Percentiles rank a stretch among this genome's conserved stretches.
These are phyloP conservation scores for Paulownia fortunei DNA, from an alignment of 257 asterid species.

Conservation along the genomic window DNA sequence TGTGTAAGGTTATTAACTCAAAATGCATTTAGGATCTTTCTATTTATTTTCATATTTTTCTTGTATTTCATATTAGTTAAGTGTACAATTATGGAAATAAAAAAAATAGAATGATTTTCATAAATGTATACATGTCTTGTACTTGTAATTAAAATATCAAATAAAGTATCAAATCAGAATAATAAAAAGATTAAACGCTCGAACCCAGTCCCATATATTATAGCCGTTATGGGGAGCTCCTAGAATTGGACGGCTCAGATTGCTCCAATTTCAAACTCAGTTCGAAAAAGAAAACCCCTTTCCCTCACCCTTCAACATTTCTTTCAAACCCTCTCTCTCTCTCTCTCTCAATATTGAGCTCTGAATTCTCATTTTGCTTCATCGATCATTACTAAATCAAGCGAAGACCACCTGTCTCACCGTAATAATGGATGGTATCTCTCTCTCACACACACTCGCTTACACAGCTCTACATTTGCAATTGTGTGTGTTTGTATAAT, in stretches of 20 bases:
- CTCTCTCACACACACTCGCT: neutral
- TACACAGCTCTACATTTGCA: no score
- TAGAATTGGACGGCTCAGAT: slow-evolving; percentile 45
- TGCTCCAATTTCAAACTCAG: slow-evolving; percentile 40
- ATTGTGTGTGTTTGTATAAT: neutral
- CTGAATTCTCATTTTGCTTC: slow-evolving; percentile 28
- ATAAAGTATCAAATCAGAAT: no score
- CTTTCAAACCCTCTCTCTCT: slow-evolving; percentile 19
- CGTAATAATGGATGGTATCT: slow-evolving; percentile 66
- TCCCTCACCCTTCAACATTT: slow-evolving; percentile 12
- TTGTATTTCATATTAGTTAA: no score
- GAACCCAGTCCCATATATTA: slow-evolving; percentile 20
- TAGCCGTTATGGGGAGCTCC: slow-evolving; percentile 52
- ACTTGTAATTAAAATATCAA: no score
- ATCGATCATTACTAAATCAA: neutral
- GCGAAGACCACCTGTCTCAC: no score
- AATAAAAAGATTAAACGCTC: slow-evolving; percentile 13
- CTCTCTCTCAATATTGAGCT: slow-evolving; percentile 23
- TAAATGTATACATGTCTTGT: no score
- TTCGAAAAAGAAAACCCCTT: slow-evolving; percentile 25
- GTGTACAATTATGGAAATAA: no score
- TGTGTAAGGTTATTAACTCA: no score
- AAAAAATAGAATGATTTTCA: no score
- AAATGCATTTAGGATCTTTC: neutral
- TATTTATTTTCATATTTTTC: no score